Evolutionary conservation across 305 asterid species (phyloP).

Genomic region (Petunia hybrid): DNA sequence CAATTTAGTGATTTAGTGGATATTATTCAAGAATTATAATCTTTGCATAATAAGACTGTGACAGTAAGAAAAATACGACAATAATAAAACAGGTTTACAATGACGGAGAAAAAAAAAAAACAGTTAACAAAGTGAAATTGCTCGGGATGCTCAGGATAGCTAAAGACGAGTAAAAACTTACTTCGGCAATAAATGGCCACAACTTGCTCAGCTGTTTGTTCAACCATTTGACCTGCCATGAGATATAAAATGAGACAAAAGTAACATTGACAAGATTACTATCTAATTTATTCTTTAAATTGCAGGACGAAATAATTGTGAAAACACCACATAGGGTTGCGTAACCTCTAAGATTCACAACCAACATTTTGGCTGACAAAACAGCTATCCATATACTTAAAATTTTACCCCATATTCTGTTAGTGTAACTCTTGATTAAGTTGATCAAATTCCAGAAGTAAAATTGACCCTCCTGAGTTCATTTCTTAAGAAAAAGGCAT

Average conservation of each 20-base stretch:
- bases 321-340: background rate
- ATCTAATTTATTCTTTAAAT: background rate
- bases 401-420: background rate
- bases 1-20: background rate
- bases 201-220: constrained; percentile 84
- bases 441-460: background rate
- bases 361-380: background rate
- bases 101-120: background rate
- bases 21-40: background rate
- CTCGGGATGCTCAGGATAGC: background rate
- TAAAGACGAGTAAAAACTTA: constrained; percentile 54
- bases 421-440: background rate
- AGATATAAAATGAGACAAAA: constrained; percentile 30
- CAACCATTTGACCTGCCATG: constrained; percentile 93
- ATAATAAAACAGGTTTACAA: background rate
- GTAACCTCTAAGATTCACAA: constrained; percentile 11
- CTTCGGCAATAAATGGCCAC: constrained; percentile 99
- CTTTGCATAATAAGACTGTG: background rate
- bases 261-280: constrained; percentile 2
- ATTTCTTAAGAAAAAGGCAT: constrained; percentile 1
- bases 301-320: background rate
- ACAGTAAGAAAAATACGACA: background rate
- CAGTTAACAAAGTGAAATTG: constrained; percentile 1
- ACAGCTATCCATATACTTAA: background rate
- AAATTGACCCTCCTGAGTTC: constrained; percentile 13